phyloP scores from a whole-genome alignment of 2,329 filamentous ascomycete genomes.

The Leptosphaerulina australis region DNA sequence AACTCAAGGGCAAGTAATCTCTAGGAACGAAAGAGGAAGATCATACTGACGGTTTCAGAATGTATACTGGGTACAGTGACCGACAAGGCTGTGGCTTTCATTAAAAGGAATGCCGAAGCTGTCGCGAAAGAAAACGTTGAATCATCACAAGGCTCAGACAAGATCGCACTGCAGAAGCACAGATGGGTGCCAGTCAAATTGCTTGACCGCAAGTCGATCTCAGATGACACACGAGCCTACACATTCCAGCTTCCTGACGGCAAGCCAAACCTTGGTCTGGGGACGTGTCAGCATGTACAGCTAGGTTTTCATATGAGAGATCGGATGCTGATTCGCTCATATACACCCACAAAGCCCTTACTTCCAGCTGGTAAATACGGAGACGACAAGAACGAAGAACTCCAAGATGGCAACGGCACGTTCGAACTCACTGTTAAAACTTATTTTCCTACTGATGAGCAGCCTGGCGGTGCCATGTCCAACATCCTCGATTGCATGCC shows the following conservation, averaged over 20 bases:
- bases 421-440: conserved; percentile 52
- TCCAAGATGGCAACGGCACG: conserved; percentile 24
- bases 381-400: not conserved
- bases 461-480: conserved; percentile 61
- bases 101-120: conserved; percentile 53
- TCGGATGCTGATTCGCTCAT: conserved; percentile 58
- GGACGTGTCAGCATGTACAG: conserved; percentile 60
- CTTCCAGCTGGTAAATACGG: conserved; percentile 8
- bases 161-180: conserved; percentile 52
- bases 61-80: conserved; percentile 58
- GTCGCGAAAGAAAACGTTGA: conserved; percentile 48
- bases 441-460: conserved; percentile 55
- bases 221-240: conserved; percentile 55
- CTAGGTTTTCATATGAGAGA: conserved; percentile 61
- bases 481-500: conserved; percentile 60
- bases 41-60: conserved; percentile 43
- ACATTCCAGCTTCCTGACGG: conserved; percentile 54
- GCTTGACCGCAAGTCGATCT: conserved; percentile 47
- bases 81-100: conserved; percentile 56
- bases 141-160: conserved; percentile 30
- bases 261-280: conserved; percentile 54
- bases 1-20: conserved; percentile 50
- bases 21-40: not conserved
- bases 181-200: conserved; percentile 57
- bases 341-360: conserved; percentile 57